Base-by-base conservation (phyloP, 2,329 filamentous ascomycete species). In the Colletotrichum theobromicola region DNA sequence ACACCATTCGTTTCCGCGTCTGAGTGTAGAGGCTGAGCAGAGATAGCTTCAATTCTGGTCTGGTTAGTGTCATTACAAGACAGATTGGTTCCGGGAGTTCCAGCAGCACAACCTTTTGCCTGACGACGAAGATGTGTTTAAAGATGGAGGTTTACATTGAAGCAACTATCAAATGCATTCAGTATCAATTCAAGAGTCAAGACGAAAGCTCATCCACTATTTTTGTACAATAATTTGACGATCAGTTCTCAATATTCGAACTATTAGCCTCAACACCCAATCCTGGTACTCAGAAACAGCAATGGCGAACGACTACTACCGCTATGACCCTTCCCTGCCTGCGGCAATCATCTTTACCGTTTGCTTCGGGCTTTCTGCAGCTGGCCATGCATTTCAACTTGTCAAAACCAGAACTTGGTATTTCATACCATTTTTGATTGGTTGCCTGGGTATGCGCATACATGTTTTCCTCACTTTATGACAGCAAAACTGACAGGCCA, bases 371-470 rank as follows among this genome's bases (percentile, higher is more conserved):
- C 74, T 85, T 24, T 81, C 87, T 8, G 83, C 85, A 2, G 57
- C 80, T 1, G 67, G 84, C 0, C 87, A 89, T 76, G 69, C 78
- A 5, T 85, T 79, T 26, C 86, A 87, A 65, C 78, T 89, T 50
- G 24, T 84, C 32, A 80, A 80, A n/a, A 80, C 82, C 4, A 81
- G 85, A 66, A 87, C 87, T 10, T 90, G 88, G 87, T 90, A 88
- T 79, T 86, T 89, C 77, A 86, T 87, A 5, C 87, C 89, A 0
- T 87, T 91, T 60, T 76, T 87, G 5, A 80, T 90, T 30, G 89
- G 89, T 21, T 87, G 87, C 58, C 73, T 86, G 26, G 88, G 87
- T 89, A 84, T 76, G 82, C 3, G 18, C 46, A 18, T 24, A 4
- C 34, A 37, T 5, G 21, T 12, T 57, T 12, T 16, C 16, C 10